Conservation (phyloP, 179 eudicot species). For the Beta lomatogona region DNA sequence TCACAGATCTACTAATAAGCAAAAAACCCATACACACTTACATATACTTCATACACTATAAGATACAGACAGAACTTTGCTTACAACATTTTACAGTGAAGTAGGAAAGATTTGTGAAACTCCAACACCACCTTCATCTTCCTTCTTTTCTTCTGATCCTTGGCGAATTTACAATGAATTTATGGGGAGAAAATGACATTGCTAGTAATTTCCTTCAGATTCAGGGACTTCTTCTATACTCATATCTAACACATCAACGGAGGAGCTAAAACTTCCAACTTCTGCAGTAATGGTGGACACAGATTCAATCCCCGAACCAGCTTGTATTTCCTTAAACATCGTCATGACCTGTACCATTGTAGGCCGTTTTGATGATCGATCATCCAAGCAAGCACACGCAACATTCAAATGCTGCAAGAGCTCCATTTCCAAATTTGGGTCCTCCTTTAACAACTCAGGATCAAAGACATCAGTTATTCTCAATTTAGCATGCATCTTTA, state of each 20-base stretch:
- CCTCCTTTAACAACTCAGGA: slow-evolving; percentile 60
- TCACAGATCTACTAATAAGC: neutral
- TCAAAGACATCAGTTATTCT: slow-evolving; percentile 72
- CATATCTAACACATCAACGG: slow-evolving; percentile 49
- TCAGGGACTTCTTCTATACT: slow-evolving; percentile 74
- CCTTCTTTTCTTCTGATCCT: slow-evolving; percentile 11
- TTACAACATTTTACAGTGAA: slow-evolving; percentile 16
- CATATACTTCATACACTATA: slow-evolving; percentile 28
- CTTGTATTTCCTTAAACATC: slow-evolving; percentile 89
- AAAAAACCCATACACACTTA: slow-evolving; percentile 37
- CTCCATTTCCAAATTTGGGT: slow-evolving; percentile 67
- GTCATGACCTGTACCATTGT: slow-evolving; percentile 95
- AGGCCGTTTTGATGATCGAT: slow-evolving; percentile 70
- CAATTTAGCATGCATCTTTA: slow-evolving; percentile 63
- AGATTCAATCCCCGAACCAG: slow-evolving; percentile 70
- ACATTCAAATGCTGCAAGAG: slow-evolving; percentile 70
- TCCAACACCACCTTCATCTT: neutral
- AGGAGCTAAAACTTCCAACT: slow-evolving; percentile 37
- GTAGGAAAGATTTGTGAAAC: neutral
- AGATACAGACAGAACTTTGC: slow-evolving; percentile 32
- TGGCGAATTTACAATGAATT: neutral
- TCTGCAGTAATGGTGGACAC: slow-evolving; percentile 46
- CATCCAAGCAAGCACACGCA: slow-evolving; percentile 84
- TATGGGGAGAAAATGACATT: slow-evolving; percentile 2
- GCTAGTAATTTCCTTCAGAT: slow-evolving; percentile 46